Base-by-base conservation (phyloP, 108 stramenopile species). In the Hondaea fermentalgiana region DNA sequence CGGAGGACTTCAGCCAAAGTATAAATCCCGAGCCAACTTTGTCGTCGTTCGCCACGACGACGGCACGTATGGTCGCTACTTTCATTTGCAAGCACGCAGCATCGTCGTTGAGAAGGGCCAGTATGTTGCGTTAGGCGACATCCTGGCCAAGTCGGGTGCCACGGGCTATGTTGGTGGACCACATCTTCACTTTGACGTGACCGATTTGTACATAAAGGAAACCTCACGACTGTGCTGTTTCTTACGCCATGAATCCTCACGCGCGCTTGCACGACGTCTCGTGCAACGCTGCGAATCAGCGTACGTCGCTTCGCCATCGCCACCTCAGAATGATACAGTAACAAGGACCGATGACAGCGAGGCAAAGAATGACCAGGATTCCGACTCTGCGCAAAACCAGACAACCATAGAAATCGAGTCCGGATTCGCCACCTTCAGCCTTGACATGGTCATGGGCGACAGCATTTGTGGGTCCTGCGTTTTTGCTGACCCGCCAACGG, bases 101-200 rank as follows among this genome's bases (percentile, higher is more conserved):
- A 88, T 88, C 5, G 25, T 58, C 29, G 90, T 91, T 10, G 16
- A 21, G 49, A 28, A 90, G 5, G 92, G 92, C 23, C 89, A 91
- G 88, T 28, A 23, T 3, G 92, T 92, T 4, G 53, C n/a, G n/a
- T 58, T 71, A 17, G 91, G 92, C 17, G 45, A 90, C 3, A 17
- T 57, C 45, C 91, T 92, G 72, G 92, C 90, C 3, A 87, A 76
- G 51, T 91, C 90, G 58, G 92, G 92, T 16, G 90, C 88, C 53
- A 92, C 92, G 12, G 92, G 92, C n/a, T 92, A 57, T 72, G 90
- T 64, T 17, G 44, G 88, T 42, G 88, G 60, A 17, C 92, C 92
- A 4, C 92, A 92, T 49, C 90, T 92, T 19, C 92, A 92, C 57
- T 91, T 92, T 88, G 92, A 92, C 44, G 88, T 87, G 12, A 90